These are phyloP conservation scores for Dillenia turbinata DNA, from an alignment of 164 flowering plant genomes.

Conservation along the genomic window DNA sequence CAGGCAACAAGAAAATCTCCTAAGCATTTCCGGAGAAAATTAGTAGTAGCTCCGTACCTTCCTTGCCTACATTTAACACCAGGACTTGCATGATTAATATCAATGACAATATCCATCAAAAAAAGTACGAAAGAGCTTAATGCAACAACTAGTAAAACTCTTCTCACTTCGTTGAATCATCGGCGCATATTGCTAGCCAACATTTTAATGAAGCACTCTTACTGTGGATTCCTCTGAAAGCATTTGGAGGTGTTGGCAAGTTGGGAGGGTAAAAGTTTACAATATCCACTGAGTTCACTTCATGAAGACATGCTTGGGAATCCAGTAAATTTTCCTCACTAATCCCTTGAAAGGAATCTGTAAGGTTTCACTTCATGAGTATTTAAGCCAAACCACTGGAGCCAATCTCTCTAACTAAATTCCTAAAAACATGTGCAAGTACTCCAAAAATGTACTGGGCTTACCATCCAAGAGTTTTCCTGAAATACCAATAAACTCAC, in stretches of 20 bases:
- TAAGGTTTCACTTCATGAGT: slow-evolving; percentile 12
- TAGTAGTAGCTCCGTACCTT: slow-evolving; percentile 39
- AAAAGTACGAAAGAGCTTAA: neutral
- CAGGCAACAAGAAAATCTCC: slow-evolving; percentile 89
- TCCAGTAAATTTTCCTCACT: slow-evolving; percentile 47
- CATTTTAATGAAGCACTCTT: slow-evolving; percentile 70
- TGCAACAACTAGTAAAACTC: neutral
- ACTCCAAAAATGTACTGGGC: slow-evolving; percentile 6
- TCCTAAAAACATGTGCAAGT: neutral
- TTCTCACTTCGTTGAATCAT: slow-evolving; percentile 68
- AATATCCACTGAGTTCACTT: slow-evolving; percentile 32
- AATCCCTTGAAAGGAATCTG: slow-evolving; percentile 67
- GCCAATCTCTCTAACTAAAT: neutral
- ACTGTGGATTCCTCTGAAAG: slow-evolving; percentile 72
- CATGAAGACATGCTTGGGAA: slow-evolving; percentile 43
- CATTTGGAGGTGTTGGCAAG: slow-evolving; percentile 76
- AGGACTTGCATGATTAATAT: too few relatives aligned
- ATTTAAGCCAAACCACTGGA: slow-evolving; percentile 2
- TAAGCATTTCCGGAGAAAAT: slow-evolving; percentile 82
- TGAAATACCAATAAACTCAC: slow-evolving; percentile 49
- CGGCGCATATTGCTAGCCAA: slow-evolving; percentile 79
- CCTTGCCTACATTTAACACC: slow-evolving; percentile 52
- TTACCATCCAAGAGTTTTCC: slow-evolving; percentile 61
- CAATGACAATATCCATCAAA: too few relatives aligned
- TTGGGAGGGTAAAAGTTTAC: slow-evolving; percentile 47